Percentiles rank a stretch among this genome's conserved stretches.
Conservation (phyloP, 2,329 filamentous ascomycete species). For the Biscogniauxia marginata region DNA sequence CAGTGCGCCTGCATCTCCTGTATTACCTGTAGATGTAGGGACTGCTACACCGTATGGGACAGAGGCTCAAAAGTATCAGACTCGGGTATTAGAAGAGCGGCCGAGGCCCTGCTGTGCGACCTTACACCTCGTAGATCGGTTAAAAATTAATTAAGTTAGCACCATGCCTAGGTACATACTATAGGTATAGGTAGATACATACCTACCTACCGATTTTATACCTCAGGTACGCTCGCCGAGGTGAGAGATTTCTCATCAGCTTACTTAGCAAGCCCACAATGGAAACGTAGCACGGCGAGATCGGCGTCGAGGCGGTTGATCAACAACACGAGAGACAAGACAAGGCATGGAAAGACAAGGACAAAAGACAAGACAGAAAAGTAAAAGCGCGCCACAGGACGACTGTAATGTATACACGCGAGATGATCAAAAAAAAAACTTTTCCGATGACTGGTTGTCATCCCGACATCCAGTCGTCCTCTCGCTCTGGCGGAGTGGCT, state of each 20-base stretch:
- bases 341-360: background rate
- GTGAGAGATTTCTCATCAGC: background rate
- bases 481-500: background rate
- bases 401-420: too few relatives aligned
- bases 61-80: background rate
- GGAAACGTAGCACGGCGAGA: background rate
- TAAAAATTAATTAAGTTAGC: background rate
- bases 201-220: too few relatives aligned
- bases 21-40: too few relatives aligned
- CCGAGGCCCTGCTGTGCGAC: background rate
- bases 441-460: background rate
- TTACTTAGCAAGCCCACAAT: background rate
- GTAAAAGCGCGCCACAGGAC: too few relatives aligned
- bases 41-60: background rate
- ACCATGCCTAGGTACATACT: too few relatives aligned
- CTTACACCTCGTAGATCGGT: background rate
- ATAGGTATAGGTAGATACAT: too few relatives aligned
- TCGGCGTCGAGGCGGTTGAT: background rate
- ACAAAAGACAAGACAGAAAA: background rate
- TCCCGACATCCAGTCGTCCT: background rate
- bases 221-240: background rate
- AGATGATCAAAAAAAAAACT: background rate
- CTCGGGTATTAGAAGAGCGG: background rate
- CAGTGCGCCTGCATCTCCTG: background rate
- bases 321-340: background rate